A percentile compares a stretch with the other conserved stretches of the same genome.
These are phyloP conservation scores for Moricandia arvensis DNA, from an alignment of 345 rosid species.

Conservation along the genomic window DNA sequence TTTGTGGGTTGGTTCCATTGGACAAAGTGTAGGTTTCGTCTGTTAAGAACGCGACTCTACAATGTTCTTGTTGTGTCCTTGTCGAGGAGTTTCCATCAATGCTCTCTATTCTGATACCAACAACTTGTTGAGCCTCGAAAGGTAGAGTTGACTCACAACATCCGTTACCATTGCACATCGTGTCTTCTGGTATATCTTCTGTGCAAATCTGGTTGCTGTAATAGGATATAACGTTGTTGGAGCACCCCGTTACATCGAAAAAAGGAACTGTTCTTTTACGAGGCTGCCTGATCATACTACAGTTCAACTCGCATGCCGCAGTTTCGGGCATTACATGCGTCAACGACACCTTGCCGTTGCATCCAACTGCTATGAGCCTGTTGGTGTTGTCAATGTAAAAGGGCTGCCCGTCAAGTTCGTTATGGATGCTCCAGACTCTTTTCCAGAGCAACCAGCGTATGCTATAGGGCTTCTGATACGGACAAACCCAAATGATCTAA, in stretches of 20 bases:
- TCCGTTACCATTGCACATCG: conserved; percentile 37
- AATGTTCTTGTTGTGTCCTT: neutral
- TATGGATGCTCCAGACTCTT: neutral
- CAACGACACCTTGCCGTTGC: conserved; percentile 22
- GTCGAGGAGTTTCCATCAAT: neutral
- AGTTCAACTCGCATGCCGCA: conserved; percentile 39
- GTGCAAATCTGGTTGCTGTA: neutral
- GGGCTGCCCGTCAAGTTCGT: conserved; percentile 20
- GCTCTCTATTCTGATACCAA: neutral
- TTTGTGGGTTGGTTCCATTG: neutral
- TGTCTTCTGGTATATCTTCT: neutral
- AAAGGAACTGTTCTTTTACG: neutral
- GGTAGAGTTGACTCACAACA: conserved; percentile 43
- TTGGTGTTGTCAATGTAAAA: neutral
- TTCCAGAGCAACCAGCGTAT: conserved; percentile 8
- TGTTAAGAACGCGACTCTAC: conserved; percentile 27
- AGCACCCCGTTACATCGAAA: neutral
- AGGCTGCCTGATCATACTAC: neutral
- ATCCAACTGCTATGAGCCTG: conserved; percentile 40
- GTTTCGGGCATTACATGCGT: neutral
- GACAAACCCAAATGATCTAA: neutral
- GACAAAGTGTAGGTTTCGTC: neutral
- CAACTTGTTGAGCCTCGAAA: neutral
- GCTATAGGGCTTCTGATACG: neutral
- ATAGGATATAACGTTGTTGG: neutral